Evolutionary conservation across 2,329 filamentous ascomycete genomes (phyloP), one percentile per base, ranked within the genome.

Genomic region (Thelonectria discophora): DNA sequence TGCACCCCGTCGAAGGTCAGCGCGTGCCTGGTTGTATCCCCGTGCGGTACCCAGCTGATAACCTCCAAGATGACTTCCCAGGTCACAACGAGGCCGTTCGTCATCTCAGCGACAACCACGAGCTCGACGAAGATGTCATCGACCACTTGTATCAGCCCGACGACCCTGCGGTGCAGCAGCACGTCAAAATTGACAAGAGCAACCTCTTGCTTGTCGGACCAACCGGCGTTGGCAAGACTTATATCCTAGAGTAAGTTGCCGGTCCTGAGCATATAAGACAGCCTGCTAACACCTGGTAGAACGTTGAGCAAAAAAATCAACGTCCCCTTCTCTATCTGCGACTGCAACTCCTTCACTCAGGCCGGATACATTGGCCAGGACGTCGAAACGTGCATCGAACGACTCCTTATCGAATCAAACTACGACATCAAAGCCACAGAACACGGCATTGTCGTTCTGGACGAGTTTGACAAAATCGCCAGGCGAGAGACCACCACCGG

Each of bases 291-390:
- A 52, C 40, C 70, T n/a, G 2, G 3, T 55, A 96, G 94, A 77
- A 98, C 94, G 0, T 81, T 98, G 40, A 95, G 94, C 68, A 90
- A 93, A 72, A 90, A 95, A 54, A 86, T 99, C n/a, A 94, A 95
- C 63, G 93, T 98, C 0, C 95, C 95, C 0, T 97, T 97, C 73
- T 93, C 92, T 64, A 97, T 97, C 77, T 94, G 92, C 63, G 94
- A 98, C 77, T 98, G 94, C 77, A 97, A 95, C 52, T 92, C 94
- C 6, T 93, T 98, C 66, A 98, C 94, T 0, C 94, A 97, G 78
- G 94, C 94, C 5, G 94, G 95, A 24, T 99, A 99, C 72, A 97
- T 99, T 68, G 95, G 95, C 30, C 94, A 98, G 74, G 95, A 99
- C 74, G 94, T 94, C n/a, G 95, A 99, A 74, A 90, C 92, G 1